Evolutionary conservation across 805 yeast genomes (phyloP).

Genomic region (Nakazawaea siamensis): DNA sequence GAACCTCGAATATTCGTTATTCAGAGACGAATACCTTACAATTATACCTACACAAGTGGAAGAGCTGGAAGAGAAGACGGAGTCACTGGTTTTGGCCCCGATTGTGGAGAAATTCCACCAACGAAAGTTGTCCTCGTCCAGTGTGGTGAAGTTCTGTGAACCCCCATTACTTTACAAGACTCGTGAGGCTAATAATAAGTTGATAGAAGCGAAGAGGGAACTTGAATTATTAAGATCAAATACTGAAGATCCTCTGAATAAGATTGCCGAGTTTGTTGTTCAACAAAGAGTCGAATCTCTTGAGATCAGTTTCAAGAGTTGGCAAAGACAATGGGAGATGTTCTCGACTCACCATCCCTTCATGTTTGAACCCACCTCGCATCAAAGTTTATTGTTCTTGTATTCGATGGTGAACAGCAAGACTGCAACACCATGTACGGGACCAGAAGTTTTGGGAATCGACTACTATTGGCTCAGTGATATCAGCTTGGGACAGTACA

Average conservation of each 20-base stretch:
- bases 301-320: constrained; percentile 24
- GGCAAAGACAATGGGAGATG: constrained; percentile 62
- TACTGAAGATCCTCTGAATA: constrained; percentile 15
- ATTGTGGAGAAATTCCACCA: constrained; percentile 20
- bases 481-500: constrained; percentile 79
- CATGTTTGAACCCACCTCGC: constrained; percentile 60
- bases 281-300: constrained; percentile 19
- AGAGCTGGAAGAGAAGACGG: constrained; percentile 12
- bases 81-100: constrained; percentile 11
- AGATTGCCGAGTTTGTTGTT: constrained; percentile 19
- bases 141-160: constrained; percentile 65
- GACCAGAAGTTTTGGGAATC: constrained; percentile 78
- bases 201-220: constrained; percentile 15
- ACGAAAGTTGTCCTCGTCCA: constrained; percentile 74
- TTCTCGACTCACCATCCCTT: constrained; percentile 43
- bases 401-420: constrained; percentile 78
- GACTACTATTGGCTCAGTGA: constrained; percentile 91
- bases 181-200: constrained; percentile 38
- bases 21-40: constrained; percentile 60
- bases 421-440: constrained; percentile 86
- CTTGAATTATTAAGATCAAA: constrained; percentile 13
- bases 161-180: constrained; percentile 58
- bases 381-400: constrained; percentile 71
- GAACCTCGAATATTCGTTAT: constrained; percentile 67
- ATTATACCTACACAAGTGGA: constrained; percentile 22